A percentile compares a stretch with the other conserved stretches of the same genome.
Evolutionary conservation across 179 eudicot species (phyloP).

Genomic region (Nepenthes alata): DNA sequence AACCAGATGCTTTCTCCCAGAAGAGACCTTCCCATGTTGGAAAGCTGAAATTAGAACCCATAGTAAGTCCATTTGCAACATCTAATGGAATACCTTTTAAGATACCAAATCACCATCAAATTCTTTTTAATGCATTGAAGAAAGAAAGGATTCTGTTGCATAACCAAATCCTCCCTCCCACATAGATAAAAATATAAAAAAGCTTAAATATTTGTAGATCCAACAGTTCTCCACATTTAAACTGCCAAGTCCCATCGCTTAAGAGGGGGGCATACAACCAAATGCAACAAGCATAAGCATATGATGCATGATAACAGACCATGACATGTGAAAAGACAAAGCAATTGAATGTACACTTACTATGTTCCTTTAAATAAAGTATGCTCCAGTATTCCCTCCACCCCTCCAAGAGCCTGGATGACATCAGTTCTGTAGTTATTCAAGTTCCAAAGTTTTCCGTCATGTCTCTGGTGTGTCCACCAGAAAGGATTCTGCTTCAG

Average conservation of each 20-base stretch:
- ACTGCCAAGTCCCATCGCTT: too few relatives aligned
- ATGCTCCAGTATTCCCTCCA: conserved; percentile 96
- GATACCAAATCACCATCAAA: too few relatives aligned
- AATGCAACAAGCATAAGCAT: background rate
- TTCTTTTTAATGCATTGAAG: too few relatives aligned
- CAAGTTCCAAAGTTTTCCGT: conserved; percentile 96
- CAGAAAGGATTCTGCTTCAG: conserved; percentile 99
- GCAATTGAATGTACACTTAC: conserved; percentile 19
- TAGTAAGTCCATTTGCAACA: background rate
- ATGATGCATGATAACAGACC: background rate
- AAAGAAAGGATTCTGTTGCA: background rate
- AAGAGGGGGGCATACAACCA: background rate
- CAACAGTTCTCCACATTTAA: too few relatives aligned
- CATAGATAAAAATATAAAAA: background rate
- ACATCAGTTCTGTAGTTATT: conserved; percentile 98
- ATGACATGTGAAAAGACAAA: too few relatives aligned
- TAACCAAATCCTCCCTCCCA: background rate
- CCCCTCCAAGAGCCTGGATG: conserved; percentile 99
- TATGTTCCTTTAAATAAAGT: conserved; percentile 95
- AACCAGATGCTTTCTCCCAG: conserved; percentile 99
- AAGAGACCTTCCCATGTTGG: conserved; percentile 99
- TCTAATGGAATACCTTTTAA: background rate
- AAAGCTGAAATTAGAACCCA: conserved; percentile 39
- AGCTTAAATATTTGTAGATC: too few relatives aligned
- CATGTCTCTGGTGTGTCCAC: conserved; percentile 99